Base-by-base conservation (phyloP, 129 eudicot species). In the Pulicaria dysenterica region DNA sequence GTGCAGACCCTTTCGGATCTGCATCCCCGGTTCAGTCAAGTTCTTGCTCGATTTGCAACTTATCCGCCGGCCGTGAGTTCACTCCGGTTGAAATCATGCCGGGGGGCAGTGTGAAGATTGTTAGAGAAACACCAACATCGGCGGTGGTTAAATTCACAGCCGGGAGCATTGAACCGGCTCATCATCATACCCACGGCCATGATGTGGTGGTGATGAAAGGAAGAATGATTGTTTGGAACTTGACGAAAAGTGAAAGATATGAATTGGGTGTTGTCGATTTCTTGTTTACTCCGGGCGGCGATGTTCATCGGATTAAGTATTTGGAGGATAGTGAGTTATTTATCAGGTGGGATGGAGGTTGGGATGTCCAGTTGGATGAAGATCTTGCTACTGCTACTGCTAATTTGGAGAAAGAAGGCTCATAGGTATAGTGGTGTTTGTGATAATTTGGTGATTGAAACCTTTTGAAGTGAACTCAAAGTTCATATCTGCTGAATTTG, bases 131-230 rank as follows among this genome's bases (percentile, higher is more conserved):
- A 1, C 98, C 98, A 11, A 92, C 98, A 0, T 89, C 92, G 24
- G 98, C 98, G 1, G 53, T 92, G 0, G 91, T 89, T 38, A 61
- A 83, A 54, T 92, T 92, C 46, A 68, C 85, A 66, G 87, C 82
- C 2, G 96, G 96, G 69, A 87, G 96, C 17, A 63, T 92, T 17
- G 98, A 92, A 79, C 98, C 96, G 57, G 96, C 88, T 16, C 98
- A 92, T 78, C 96, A 92, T 40, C 96, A 87, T 59, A 87, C 69
- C 0, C 80, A 83, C 8, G 98, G 98, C 42, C 98, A 92, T 53
- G 96, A 89, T 85, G 47, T 92, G 77, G 69, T 87, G 68, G 98
- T 92, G 86, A 69, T 75, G 47, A 89, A 85, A 61, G 98, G 98
- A 75, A 89, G 84, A 3, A 92, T 89, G 70, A 76, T 58, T 0